Conservation (phyloP, 2,329 filamentous ascomycete species). For the Microsporum canis region DNA sequence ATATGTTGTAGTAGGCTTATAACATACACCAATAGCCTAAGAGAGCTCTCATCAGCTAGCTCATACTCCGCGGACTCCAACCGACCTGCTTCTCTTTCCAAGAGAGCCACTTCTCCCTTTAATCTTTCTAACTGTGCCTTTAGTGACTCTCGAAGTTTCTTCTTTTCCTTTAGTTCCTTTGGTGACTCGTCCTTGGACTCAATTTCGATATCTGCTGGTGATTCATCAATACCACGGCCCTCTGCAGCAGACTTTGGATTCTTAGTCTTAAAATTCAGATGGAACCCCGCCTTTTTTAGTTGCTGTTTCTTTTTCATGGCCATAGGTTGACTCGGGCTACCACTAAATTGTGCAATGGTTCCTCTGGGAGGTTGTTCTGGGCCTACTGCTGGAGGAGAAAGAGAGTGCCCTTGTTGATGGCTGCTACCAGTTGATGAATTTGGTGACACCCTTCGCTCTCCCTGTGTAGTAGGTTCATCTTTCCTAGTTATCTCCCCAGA, state of each 20-base stretch:
- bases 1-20: not conserved
- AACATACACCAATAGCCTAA: conserved; percentile 27
- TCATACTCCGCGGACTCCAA: conserved; percentile 29
- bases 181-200: conserved; percentile 10
- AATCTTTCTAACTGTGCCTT: conserved; percentile 46
- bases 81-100: conserved; percentile 43
- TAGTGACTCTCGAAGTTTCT: conserved; percentile 43
- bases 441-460: not conserved
- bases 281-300: not conserved
- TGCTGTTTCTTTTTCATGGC: not conserved
- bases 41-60: conserved; percentile 26
- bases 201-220: not conserved
- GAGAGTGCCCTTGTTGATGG: not conserved
- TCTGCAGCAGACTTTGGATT: not conserved
- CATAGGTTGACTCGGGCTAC: not conserved
- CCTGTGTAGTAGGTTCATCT: not conserved
- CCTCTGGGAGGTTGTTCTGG: not conserved
- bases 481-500: not conserved
- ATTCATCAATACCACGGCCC: not conserved
- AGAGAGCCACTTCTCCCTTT: conserved; percentile 47
- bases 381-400: not conserved
- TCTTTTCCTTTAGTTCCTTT: conserved; percentile 35
- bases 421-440: not conserved
- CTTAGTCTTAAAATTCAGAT: not conserved
- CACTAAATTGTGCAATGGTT: not conserved